Evolutionary conservation across 2,329 filamentous ascomycete genomes (phyloP).

Genomic region (Plenodomus biglobosus): DNA sequence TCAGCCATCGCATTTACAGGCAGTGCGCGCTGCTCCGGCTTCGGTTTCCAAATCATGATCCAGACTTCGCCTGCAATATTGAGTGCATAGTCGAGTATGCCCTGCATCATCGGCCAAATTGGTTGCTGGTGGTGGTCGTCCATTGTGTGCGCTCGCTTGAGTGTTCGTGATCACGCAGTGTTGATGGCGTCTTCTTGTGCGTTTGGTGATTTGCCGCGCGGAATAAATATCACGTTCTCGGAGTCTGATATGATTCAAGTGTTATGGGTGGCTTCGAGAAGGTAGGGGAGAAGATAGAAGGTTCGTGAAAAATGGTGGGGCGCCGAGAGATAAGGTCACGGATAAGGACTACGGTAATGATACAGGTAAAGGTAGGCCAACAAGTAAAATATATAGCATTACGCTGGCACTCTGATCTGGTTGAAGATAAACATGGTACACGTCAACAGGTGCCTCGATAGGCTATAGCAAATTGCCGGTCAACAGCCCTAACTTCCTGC

Average conservation of each 20-base stretch:
- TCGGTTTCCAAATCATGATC: slow-evolving; percentile 15
- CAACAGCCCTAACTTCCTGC: no score
- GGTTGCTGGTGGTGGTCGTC: slow-evolving; percentile 22
- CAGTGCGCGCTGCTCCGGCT: background rate
- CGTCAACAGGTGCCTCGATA: no score
- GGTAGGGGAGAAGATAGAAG: background rate
- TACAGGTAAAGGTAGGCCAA: slow-evolving; percentile 1
- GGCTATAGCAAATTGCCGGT: background rate
- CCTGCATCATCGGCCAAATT: slow-evolving; percentile 20
- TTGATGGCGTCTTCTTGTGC: background rate
- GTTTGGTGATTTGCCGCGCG: background rate
- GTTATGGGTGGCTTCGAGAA: background rate
- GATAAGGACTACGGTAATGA: slow-evolving; percentile 5
- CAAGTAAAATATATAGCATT: background rate
- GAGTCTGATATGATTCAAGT: background rate
- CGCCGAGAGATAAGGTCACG: slow-evolving; percentile 13
- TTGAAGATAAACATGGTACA: no score
- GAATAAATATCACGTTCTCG: background rate
- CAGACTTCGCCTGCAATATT: slow-evolving; percentile 17
- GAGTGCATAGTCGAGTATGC: slow-evolving; percentile 16
- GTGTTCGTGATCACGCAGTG: background rate
- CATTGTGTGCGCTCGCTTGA: slow-evolving; percentile 3
- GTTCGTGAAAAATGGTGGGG: background rate
- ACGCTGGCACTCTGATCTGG: no score
- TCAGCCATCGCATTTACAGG: background rate